Evolutionary conservation across 805 yeast species (phyloP), one percentile per base, ranked within the genome.

Genomic region (Yueomyces sinensis): DNA sequence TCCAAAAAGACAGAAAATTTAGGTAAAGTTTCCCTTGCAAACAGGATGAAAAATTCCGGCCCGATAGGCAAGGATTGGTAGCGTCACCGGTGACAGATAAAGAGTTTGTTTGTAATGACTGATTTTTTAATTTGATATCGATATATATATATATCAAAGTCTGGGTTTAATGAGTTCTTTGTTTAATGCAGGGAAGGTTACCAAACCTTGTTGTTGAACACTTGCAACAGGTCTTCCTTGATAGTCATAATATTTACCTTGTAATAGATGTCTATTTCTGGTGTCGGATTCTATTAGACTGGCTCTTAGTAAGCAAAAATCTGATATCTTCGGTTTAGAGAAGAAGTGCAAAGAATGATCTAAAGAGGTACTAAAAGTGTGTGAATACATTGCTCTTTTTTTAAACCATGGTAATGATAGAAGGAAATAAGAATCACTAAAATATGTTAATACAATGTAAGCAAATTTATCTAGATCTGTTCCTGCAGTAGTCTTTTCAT

Each of bases 261-360:
- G 13, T 7, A 25, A n/a, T n/a, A 25, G 5, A n/a, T 25, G 28
- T 9, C 28, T 9, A 25, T 25, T 9, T 11, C 13, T 11, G 7
- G 15, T n/a, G 15, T 25, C 28, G 13, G 28, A 25, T 25, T 25
- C 28, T 9, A 25, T 25, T n/a, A 25, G 15, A 13, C 14, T 25
- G 6, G 13, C 13, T n/a, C 13, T 25, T n/a, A 25, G 5, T 5
- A 25, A n/a, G 13, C 6, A 9, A 5, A 13, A 6, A 5, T 72
- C 62, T 30, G 65, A 59, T 2, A 62, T 57, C 29, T 63, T 58
- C 36, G 56, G 56, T 17, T 45, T 32, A 23, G 65, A 70, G 47
- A 76, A 82, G 59, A 79, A 76, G 50, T 75, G 75, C 23, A 81
- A 66, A 0, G 74, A 56, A 47, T 79, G 86, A 43, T 78, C 86